These are phyloP conservation scores for Acacia melanoxylon DNA, from an alignment of 306 rosid species.

Conservation along the genomic window DNA sequence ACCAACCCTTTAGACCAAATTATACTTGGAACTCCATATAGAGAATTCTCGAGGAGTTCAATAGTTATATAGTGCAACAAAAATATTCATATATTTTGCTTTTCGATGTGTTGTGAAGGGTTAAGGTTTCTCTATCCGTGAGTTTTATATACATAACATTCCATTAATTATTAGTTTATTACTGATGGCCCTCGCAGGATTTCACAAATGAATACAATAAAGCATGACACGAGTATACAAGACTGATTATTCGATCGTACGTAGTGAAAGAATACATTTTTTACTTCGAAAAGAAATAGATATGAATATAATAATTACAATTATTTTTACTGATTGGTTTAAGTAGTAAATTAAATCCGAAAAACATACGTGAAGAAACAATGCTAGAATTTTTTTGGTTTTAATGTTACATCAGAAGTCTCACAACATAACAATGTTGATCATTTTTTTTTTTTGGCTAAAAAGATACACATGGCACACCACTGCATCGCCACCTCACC, in stretches of 20 bases:
- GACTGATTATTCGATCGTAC: neutral
- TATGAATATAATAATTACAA: too few relatives aligned
- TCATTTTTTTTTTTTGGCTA: too few relatives aligned
- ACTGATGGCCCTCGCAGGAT: neutral
- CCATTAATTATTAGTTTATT: neutral
- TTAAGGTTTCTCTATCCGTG: neutral
- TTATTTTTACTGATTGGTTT: too few relatives aligned
- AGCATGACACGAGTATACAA: neutral
- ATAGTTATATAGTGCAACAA: neutral
- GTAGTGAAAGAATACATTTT: neutral
- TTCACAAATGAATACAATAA: neutral
- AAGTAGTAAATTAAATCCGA: too few relatives aligned
- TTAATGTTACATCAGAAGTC: too few relatives aligned
- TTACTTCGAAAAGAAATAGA: neutral
- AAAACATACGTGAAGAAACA: too few relatives aligned
- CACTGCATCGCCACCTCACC: too few relatives aligned
- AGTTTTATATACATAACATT: neutral
- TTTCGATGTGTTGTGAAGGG: neutral
- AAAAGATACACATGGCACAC: too few relatives aligned
- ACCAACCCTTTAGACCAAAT: neutral
- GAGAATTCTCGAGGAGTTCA: neutral
- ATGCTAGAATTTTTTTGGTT: too few relatives aligned
- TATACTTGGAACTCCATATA: neutral
- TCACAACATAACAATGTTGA: too few relatives aligned
- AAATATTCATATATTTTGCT: neutral